phyloP scores from a whole-genome alignment of 148 eudicot species.

The Bassia scoparia region DNA sequence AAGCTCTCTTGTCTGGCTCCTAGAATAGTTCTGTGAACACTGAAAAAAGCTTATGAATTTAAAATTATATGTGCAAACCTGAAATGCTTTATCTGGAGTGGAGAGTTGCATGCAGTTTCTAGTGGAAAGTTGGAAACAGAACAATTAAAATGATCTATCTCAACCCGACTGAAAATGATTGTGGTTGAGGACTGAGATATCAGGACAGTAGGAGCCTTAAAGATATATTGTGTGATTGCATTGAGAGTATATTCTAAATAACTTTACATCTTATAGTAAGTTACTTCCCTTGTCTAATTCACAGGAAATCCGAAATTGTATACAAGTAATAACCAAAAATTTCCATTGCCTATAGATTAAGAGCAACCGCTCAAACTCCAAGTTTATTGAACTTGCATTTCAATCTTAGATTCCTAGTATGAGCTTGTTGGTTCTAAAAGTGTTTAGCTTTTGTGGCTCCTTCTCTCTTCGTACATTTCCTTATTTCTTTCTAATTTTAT shows the following conservation, averaged over 20 bases:
- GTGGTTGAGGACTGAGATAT: not conserved
- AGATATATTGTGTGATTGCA: too few relatives aligned
- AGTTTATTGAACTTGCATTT: not conserved
- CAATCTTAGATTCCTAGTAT: not conserved
- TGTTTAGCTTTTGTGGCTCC: too few relatives aligned
- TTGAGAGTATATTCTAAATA: too few relatives aligned
- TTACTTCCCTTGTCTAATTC: too few relatives aligned
- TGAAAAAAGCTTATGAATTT: not conserved
- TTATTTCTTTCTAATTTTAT: not conserved
- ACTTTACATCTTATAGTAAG: too few relatives aligned
- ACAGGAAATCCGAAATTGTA: too few relatives aligned
- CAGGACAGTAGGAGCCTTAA: not conserved
- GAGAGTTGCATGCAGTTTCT: not conserved
- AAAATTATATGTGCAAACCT: not conserved
- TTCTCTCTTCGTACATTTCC: too few relatives aligned
- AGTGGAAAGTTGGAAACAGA: not conserved
- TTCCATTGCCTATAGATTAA: too few relatives aligned
- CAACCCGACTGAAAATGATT: not conserved
- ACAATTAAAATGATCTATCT: too few relatives aligned
- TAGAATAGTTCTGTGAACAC: constrained; percentile 30
- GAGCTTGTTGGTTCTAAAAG: too few relatives aligned
- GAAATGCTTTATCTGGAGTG: not conserved
- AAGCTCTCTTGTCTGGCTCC: constrained; percentile 2
- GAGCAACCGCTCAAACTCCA: too few relatives aligned
- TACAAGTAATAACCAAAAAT: too few relatives aligned